A percentile compares a stretch with the other conserved stretches of the same genome.
phyloP scores from a whole-genome alignment of 2,329 filamentous ascomycete genomes.

The Curvularia sp. region DNA sequence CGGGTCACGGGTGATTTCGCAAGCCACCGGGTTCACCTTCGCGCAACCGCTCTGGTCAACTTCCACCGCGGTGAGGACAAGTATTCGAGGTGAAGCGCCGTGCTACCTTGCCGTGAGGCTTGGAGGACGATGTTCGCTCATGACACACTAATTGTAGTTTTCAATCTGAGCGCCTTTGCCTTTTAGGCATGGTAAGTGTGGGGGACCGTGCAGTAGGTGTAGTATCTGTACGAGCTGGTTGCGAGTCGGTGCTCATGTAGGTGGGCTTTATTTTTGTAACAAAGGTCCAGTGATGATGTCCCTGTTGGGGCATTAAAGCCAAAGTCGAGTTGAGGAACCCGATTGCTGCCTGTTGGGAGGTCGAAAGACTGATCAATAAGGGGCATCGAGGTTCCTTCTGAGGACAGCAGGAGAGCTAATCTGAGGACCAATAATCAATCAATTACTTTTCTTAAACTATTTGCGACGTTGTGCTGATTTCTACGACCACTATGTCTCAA shows the following conservation, averaged over 20 bases:
- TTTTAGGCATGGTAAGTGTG: constrained; percentile 23
- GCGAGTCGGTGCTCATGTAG: constrained; percentile 20
- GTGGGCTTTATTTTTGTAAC: constrained; percentile 14
- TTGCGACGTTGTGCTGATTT: constrained; percentile 6
- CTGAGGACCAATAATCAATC: constrained; percentile 38
- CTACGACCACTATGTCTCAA: neutral
- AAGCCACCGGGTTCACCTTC: constrained; percentile 26
- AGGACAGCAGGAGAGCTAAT: constrained; percentile 48
- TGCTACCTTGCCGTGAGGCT: constrained; percentile 20
- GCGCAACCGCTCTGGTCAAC: constrained; percentile 12
- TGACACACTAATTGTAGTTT: constrained; percentile 44
- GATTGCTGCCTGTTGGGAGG: constrained; percentile 22
- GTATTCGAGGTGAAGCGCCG: constrained; percentile 33
- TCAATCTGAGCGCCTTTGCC: constrained; percentile 46
- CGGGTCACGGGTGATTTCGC: constrained; percentile 19
- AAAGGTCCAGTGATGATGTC: constrained; percentile 46
- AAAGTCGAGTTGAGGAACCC: constrained; percentile 45
- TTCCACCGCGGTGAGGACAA: constrained; percentile 41
- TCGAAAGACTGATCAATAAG: constrained; percentile 21
- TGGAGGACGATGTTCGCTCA: constrained; percentile 33
- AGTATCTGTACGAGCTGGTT: neutral
- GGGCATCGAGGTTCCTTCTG: constrained; percentile 36
- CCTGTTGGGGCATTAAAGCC: constrained; percentile 42
- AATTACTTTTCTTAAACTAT: neutral
- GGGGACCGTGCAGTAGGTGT: constrained; percentile 31